Evolutionary conservation across 768 basidiomycete species (phyloP).

Genomic region (Collybia nuda): DNA sequence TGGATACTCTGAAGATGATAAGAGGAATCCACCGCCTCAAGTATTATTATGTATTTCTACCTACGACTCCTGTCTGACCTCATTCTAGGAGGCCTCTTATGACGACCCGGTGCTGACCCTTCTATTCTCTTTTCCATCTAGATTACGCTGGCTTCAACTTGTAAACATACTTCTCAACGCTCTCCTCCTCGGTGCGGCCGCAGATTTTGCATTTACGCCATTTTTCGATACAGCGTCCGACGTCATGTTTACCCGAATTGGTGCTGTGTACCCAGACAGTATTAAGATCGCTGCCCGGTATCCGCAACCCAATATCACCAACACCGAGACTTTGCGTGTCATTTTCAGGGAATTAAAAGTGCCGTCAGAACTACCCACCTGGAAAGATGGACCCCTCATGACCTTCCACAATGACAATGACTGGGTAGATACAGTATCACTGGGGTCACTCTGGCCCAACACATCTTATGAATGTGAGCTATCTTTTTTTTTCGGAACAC

Average conservation of each 20-base stretch:
- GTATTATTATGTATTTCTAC: background rate
- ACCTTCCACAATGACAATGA: slow-evolving; percentile 44
- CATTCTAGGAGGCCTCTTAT: slow-evolving; percentile 3
- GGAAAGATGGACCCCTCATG: slow-evolving; percentile 57
- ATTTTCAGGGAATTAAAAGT: slow-evolving; percentile 41
- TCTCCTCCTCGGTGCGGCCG: slow-evolving; percentile 27
- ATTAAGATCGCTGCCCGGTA: slow-evolving; percentile 66
- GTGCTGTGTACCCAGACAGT: slow-evolving; percentile 64
- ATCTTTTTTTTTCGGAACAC: background rate
- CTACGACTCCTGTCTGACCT: background rate
- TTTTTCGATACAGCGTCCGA: slow-evolving; percentile 51
- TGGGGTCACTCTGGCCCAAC: slow-evolving; percentile 65
- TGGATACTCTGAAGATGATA: background rate
- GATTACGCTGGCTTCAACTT: slow-evolving; percentile 25
- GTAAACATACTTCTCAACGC: slow-evolving; percentile 32
- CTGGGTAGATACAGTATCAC: slow-evolving; percentile 55
- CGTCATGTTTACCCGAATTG: slow-evolving; percentile 66
- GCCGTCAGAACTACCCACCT: slow-evolving; percentile 26
- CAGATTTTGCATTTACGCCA: slow-evolving; percentile 57
- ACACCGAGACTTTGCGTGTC: slow-evolving; percentile 34
- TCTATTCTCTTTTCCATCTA: slow-evolving; percentile 34
- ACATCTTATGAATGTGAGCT: slow-evolving; percentile 69
- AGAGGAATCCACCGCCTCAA: background rate
- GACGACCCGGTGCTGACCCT: slow-evolving; percentile 7
- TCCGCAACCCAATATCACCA: slow-evolving; percentile 37